phyloP scores from a whole-genome alignment of 2,329 filamentous ascomycete species.

The Mycocentrospora acerina region DNA sequence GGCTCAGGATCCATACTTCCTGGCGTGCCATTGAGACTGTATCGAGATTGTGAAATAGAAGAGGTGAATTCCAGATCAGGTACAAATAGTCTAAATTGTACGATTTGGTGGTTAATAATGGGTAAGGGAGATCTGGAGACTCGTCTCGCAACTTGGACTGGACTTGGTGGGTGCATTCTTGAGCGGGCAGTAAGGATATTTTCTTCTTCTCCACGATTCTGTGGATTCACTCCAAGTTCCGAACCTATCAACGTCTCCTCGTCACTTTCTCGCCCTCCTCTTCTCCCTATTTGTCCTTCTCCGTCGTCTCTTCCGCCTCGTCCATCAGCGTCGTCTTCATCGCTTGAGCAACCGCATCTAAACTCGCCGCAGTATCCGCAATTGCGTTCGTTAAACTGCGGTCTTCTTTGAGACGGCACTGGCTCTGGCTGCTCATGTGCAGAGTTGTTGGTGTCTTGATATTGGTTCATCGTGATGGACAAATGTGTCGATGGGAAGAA shows the following conservation, averaged over 20 bases:
- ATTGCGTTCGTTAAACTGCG: constrained; percentile 23
- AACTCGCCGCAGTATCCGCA: constrained; percentile 28
- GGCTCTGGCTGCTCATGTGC: constrained; percentile 6
- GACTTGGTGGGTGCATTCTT: no score
- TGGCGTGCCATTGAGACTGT: constrained; percentile 1
- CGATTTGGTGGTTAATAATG: no score
- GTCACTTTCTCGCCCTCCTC: constrained; percentile 9
- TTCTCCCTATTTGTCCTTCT: constrained; percentile 1
- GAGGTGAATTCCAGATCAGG: background rate
- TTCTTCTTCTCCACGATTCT: no score
- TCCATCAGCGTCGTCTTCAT: constrained; percentile 11
- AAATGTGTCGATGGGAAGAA: no score
- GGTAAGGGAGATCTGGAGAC: no score
- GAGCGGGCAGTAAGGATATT: no score
- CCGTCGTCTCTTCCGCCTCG: constrained; percentile 5
- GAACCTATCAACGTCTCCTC: constrained; percentile 4
- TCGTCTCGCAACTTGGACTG: no score
- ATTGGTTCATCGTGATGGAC: constrained; percentile 3
- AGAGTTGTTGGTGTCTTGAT: constrained; percentile 1
- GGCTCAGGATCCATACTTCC: constrained; percentile 4
- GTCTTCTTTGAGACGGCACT: constrained; percentile 14
- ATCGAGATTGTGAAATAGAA: background rate
- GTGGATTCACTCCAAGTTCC: background rate
- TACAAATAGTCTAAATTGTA: background rate
- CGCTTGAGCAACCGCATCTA: constrained; percentile 15